Conservation (phyloP, 805 yeast genomes). For the Candida suzukii region DNA sequence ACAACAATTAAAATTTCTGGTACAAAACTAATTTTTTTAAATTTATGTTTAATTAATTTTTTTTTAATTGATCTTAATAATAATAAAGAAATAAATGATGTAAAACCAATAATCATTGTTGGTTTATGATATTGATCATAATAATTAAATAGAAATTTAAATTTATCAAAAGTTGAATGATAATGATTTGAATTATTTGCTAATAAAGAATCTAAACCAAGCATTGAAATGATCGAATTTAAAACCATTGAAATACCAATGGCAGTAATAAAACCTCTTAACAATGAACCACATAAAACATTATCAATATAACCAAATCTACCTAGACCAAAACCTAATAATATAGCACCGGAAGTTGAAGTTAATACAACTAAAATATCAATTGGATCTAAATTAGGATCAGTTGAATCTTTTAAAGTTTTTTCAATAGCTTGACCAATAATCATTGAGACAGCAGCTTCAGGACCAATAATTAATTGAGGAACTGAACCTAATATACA, state of each 20-base stretch:
- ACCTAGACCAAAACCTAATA: constrained; percentile 70
- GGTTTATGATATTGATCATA: constrained; percentile 41
- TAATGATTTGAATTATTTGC: constrained; percentile 34
- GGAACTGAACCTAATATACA: constrained; percentile 81
- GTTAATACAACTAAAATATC: constrained; percentile 64
- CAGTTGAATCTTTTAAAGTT: constrained; percentile 33
- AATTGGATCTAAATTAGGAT: constrained; percentile 33
- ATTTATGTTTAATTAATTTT: constrained; percentile 23
- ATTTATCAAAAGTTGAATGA: constrained; percentile 68
- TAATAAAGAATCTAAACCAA: constrained; percentile 55
- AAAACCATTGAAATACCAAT: constrained; percentile 80
- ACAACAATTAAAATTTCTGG: constrained; percentile 88
- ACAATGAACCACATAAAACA: constrained; percentile 65
- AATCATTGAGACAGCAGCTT: constrained; percentile 78
- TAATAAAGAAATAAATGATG: constrained; percentile 40
- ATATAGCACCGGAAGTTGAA: constrained; percentile 65
- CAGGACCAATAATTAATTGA: constrained; percentile 86
- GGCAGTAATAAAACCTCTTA: constrained; percentile 80
- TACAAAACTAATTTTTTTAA: constrained; percentile 47
- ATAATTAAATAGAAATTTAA: constrained; percentile 48
- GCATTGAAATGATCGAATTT: constrained; percentile 64
- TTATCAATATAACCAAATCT: constrained; percentile 82
- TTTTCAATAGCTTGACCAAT: constrained; percentile 73
- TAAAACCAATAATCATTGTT: constrained; percentile 55
- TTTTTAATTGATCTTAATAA: constrained; percentile 34